Percentiles rank a stretch among this genome's conserved stretches.
Conservation (phyloP, 495 filamentous ascomycete species). For the Aspergillus campestris region DNA sequence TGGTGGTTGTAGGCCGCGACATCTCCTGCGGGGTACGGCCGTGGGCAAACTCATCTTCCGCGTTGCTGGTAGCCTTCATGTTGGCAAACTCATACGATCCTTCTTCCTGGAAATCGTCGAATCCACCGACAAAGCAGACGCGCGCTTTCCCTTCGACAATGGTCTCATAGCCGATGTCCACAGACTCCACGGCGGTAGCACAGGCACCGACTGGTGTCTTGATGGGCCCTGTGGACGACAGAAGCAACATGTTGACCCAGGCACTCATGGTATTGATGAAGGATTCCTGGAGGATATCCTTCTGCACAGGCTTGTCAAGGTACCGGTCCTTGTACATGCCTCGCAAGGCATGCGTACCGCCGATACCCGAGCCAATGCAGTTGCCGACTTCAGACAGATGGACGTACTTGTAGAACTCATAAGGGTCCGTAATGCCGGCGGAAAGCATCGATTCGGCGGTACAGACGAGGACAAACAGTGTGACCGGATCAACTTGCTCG, state of each 20-base stretch:
- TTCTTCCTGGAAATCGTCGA: constrained; percentile 99
- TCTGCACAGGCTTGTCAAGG: constrained; percentile 95
- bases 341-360: constrained; percentile 81
- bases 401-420: constrained; percentile 99
- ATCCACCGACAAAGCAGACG: constrained; percentile 94
- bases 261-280: constrained; percentile 99
- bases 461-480: constrained; percentile 87
- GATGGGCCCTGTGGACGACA: constrained; percentile 96
- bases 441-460: constrained; percentile 84
- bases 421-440: constrained; percentile 97
- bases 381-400: constrained; percentile 98
- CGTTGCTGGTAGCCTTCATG: constrained; percentile 98
- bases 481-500: constrained; percentile 92
- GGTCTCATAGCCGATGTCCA: constrained; percentile 96
- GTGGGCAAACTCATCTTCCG: constrained; percentile 89
- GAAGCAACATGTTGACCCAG: constrained; percentile 97
- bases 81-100: constrained; percentile 99
- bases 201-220: constrained; percentile 98
- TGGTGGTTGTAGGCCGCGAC: constrained; percentile 95
- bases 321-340: constrained; percentile 99
- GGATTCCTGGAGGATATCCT: constrained; percentile 97
- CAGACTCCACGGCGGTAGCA: constrained; percentile 92
- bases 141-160: constrained; percentile 96
- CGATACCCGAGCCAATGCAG: constrained; percentile 95
- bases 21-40: constrained; percentile 94